Conservation (phyloP, 805 yeast genomes). For the Metschnikowia hibisci region DNA sequence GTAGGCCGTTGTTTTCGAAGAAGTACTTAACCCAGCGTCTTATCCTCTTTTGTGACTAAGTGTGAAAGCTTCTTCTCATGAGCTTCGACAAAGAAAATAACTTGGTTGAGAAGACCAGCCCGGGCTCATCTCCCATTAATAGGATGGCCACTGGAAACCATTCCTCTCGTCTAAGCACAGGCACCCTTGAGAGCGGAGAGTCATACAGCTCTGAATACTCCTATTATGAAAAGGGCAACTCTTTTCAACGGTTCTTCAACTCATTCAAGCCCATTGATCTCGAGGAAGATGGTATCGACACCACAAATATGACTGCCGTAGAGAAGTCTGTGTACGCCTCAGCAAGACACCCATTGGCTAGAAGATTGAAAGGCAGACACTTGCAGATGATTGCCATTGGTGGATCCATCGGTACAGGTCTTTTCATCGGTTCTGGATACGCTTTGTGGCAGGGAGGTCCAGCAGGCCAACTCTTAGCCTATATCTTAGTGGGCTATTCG, state of each 20-base stretch:
- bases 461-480: slow-evolving; percentile 19
- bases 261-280: slow-evolving; percentile 37
- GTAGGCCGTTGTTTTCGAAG: not conserved
- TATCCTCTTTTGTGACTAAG: no score
- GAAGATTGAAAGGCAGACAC: slow-evolving; percentile 49
- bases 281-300: slow-evolving; percentile 39
- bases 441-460: slow-evolving; percentile 21
- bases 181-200: not conserved
- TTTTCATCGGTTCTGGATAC: slow-evolving; percentile 25
- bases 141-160: not conserved
- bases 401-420: slow-evolving; percentile 80
- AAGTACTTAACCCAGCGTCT: no score
- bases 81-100: not conserved
- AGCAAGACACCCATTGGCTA: slow-evolving; percentile 41
- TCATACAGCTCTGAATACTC: not conserved
- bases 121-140: not conserved
- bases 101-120: not conserved
- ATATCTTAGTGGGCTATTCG: slow-evolving; percentile 20
- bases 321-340: slow-evolving; percentile 40
- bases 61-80: not conserved
- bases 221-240: slow-evolving; percentile 13
- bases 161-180: not conserved
- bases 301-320: slow-evolving; percentile 33
- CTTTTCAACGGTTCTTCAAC: slow-evolving; percentile 25
- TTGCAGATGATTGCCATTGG: slow-evolving; percentile 78